Evolutionary conservation across 2,329 filamentous ascomycete species (phyloP).

Genomic region (Ceratocystis huliohia): DNA sequence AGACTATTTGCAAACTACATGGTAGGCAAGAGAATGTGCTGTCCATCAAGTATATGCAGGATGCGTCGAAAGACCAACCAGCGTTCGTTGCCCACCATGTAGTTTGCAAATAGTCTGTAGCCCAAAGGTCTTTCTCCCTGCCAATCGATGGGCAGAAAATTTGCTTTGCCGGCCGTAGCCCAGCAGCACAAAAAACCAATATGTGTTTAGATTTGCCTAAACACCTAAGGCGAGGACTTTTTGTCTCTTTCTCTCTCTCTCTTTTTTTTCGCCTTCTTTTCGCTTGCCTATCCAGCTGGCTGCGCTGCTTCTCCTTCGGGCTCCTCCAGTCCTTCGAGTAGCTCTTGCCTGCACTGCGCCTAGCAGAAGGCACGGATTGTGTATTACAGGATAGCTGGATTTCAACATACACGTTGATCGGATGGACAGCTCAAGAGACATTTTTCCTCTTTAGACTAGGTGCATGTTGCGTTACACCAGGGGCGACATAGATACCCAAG

Average conservation of each 20-base stretch:
- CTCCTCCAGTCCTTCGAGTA: neutral
- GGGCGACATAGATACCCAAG: neutral
- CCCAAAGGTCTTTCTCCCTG: neutral
- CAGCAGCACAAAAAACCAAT: too few relatives aligned
- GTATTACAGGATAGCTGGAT: neutral
- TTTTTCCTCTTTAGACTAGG: neutral
- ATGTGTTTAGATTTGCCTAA: too few relatives aligned
- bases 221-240: too few relatives aligned
- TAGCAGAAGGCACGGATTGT: neutral
- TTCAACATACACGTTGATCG: neutral
- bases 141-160: too few relatives aligned
- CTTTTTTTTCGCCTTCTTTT: neutral
- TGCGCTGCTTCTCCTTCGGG: neutral
- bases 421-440: slow-evolving; percentile 2
- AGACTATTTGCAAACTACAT: too few relatives aligned
- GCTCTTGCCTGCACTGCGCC: neutral
- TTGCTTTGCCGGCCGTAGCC: too few relatives aligned
- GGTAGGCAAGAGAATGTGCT: neutral
- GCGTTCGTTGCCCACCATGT: neutral
- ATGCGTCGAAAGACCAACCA: too few relatives aligned
- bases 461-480: neutral
- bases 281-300: neutral
- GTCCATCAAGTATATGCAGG: neutral
- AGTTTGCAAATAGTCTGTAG: neutral
- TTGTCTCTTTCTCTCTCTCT: too few relatives aligned